Base-by-base conservation (phyloP, 371 early-diverging fungal genomes). In the Ordospora colligata region DNA sequence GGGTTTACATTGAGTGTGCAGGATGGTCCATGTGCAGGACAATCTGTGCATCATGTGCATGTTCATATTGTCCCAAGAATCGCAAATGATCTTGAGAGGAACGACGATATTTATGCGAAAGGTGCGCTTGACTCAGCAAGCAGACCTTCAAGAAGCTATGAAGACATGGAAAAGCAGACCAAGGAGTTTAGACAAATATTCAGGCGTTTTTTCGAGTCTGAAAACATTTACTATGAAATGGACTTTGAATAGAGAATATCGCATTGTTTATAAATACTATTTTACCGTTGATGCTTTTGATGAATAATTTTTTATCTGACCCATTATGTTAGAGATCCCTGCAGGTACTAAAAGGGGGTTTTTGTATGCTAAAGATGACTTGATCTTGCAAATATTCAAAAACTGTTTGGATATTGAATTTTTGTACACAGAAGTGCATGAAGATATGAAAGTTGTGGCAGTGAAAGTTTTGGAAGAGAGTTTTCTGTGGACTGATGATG, bases 1-100 rank as follows among this genome's bases (percentile, higher is more conserved):
- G 62, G 58, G 42, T 73, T 67, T 74, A 70, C 75, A 12, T n/a
- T 76, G 14, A 67, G 25, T 32, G 12, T 77, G 5, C 77, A 87
- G 85, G 92, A 92, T 83, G 92, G 92, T 0, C 86, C 87, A 2
- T 81, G 84, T 52, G 93, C 96, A 5, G 94, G 96, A 1, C 96
- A 95, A 81, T 88, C 93, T 10, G 94, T 90, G 11, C 77, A 90
- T 12, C 96, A 96, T 85, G 91, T 91, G 32, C 96, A 96, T 80
- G 85, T 94, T 69, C 96, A 96, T 83, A 78, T 96, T 45, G 89
- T 96, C 65, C 94, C 96, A 32, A 88, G 94, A 40, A 86, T 83
- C 32, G 75, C 77, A 19, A 90, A 90, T 17, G 94, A 95, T 64
- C 22, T 78, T 10, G 45, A 68, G 27, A 50, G 54, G 12, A 73